These are phyloP conservation scores for Cryptococcus sp. DNA, from an alignment of 1,284 basidiomycete genomes.

Conservation along the genomic window DNA sequence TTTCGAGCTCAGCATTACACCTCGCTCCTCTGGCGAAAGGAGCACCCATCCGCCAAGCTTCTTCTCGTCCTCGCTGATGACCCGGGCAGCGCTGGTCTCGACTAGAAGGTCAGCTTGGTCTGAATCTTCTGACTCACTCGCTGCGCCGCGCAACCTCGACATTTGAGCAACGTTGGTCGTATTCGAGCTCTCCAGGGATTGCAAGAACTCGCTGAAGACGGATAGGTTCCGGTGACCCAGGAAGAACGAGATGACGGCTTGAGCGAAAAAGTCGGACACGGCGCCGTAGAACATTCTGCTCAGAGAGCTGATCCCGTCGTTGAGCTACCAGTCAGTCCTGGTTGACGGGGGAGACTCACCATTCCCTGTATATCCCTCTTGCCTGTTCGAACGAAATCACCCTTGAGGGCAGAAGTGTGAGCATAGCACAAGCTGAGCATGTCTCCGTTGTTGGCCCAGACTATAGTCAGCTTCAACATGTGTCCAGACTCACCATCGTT, in stretches of 20 bases:
- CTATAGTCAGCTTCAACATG: slow-evolving; percentile 47
- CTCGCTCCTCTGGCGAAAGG: slow-evolving; percentile 73
- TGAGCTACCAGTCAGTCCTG: slow-evolving; percentile 24
- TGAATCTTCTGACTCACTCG: slow-evolving; percentile 49
- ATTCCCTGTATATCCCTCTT: slow-evolving; percentile 86
- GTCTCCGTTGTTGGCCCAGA: slow-evolving; percentile 66
- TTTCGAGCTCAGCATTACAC: slow-evolving; percentile 62
- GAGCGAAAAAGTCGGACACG: slow-evolving; percentile 89
- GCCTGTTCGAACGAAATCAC: slow-evolving; percentile 94
- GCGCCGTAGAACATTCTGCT: slow-evolving; percentile 59
- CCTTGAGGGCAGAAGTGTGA: slow-evolving; percentile 63
- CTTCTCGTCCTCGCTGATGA: slow-evolving; percentile 73
- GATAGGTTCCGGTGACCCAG: slow-evolving; percentile 72
- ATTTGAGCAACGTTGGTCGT: slow-evolving; percentile 80
- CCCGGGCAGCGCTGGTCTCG: slow-evolving; percentile 73
- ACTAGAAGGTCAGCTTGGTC: slow-evolving; percentile 41
- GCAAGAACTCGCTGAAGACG: slow-evolving; percentile 85
- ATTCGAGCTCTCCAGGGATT: slow-evolving; percentile 79
- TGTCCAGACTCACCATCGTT: slow-evolving; percentile 61
- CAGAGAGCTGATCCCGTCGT: slow-evolving; percentile 88
- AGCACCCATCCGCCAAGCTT: slow-evolving; percentile 85
- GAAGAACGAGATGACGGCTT: slow-evolving; percentile 88
- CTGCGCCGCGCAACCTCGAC: slow-evolving; percentile 79
- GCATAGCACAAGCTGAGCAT: slow-evolving; percentile 53
- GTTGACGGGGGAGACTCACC: slow-evolving; percentile 49